A percentile compares a stretch with the other conserved stretches of the same genome.
These are phyloP conservation scores for Capsicum chinense DNA, from an alignment of 257 asterid species.

Conservation along the genomic window DNA sequence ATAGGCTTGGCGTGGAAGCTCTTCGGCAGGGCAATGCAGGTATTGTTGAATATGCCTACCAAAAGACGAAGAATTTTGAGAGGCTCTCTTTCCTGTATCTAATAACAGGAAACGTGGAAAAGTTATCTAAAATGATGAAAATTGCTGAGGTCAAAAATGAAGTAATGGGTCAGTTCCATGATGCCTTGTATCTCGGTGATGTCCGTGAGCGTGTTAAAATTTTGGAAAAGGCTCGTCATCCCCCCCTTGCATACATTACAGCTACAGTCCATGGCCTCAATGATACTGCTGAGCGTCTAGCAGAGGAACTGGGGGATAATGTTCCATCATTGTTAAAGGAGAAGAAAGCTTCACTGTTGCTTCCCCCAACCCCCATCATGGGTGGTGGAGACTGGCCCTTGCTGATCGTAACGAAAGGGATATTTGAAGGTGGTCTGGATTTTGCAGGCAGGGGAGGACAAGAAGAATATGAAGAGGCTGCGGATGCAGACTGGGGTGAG, in stretches of 20 bases:
- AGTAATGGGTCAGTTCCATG: slow-evolving; percentile 96
- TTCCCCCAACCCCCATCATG: slow-evolving; percentile 77
- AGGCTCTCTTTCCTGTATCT: slow-evolving; percentile 86
- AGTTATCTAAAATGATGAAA: slow-evolving; percentile 90
- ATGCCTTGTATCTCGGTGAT: slow-evolving; percentile 89
- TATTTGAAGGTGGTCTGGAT: slow-evolving; percentile 73
- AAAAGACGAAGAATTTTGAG: slow-evolving; percentile 85
- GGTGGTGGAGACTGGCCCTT: slow-evolving; percentile 89
- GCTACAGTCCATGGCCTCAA: slow-evolving; percentile 75
- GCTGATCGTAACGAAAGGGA: slow-evolving; percentile 76
- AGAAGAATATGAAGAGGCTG: slow-evolving; percentile 60
- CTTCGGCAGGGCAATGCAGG: slow-evolving; percentile 97
- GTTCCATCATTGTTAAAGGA: slow-evolving; percentile 65
- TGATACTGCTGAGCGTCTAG: slow-evolving; percentile 67
- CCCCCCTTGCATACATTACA: slow-evolving; percentile 79
- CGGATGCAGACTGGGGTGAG: slow-evolving; percentile 60
- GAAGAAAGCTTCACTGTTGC: slow-evolving; percentile 58
- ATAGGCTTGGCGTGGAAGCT: slow-evolving; percentile 92
- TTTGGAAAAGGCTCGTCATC: slow-evolving; percentile 76
- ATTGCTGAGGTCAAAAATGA: slow-evolving; percentile 91
- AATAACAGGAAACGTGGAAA: slow-evolving; percentile 80
- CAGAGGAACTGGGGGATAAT: slow-evolving; percentile 69
- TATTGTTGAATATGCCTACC: slow-evolving; percentile 91
- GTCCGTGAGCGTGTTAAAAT: slow-evolving; percentile 81
- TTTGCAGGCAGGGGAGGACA: slow-evolving; percentile 48